Evolutionary conservation across 352 stramenopile genomes (phyloP), one percentile per base, ranked within the genome.

Genomic region (Phytophthora palmivora): DNA sequence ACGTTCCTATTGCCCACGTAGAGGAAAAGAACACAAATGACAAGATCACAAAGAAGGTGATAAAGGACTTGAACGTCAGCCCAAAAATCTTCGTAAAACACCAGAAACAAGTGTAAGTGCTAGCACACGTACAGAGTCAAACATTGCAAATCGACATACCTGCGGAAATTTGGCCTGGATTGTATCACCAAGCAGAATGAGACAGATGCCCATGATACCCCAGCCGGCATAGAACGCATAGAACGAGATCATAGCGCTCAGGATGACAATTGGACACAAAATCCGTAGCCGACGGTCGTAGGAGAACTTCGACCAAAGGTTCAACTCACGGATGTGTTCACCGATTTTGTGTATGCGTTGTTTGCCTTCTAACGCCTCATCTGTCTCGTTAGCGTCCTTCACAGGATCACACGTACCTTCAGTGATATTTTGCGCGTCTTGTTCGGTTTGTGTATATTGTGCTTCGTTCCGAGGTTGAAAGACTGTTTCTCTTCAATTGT

Each of bases 11-110:
- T n/a, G 79, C 84, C 81, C 85, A 96, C 42, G 85, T 89, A 14
- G 85, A 93, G 46, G 87, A 91, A 64, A 96, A 96, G 64, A 96
- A 96, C 7, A 94, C 72, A 45, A 94, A 94, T 33, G 85, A 94
- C 7, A 96, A 41, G 37, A 94, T 66, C 6, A 96, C 84, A 52
- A 96, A 94, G 24, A 77, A 74, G 18, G 82, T 92, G 72, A 96
- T 92, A 49, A 96, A 96, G 14, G 81, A 86, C 59, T 88, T 88
- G 74, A 96, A 96, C 2, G 87, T 87, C 19, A 78, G 66, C n/a
- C 87, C 87, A 33, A 96, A 96, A 48, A 94, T 89, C 75, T 92
- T 49, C 32, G 10, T 11, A 49, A 6, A 38, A 21, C 3, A 39
- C 16, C 4, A 38, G 14, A 15, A 47, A n/a, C 15, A 49, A 18